Evolutionary conservation across 768 basidiomycete species (phyloP), one percentile per base, ranked within the genome.

Genomic region (Suillus brevipes): DNA sequence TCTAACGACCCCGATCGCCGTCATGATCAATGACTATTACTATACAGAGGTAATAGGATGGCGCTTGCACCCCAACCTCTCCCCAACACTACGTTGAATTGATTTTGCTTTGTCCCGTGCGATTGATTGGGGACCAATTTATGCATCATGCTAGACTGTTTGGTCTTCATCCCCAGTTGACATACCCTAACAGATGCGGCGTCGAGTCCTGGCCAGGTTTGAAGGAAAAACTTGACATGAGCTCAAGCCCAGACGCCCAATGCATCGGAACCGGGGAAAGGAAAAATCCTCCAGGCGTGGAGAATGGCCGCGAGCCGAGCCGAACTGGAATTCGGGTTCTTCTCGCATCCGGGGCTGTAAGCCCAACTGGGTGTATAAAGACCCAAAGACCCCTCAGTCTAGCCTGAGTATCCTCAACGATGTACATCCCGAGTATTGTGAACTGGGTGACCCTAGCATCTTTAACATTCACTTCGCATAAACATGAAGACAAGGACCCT

Each of bases 401-500:
- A 25, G n/a, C n/a, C n/a, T n/a, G n/a, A n/a, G 6, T 40, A 59
- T 12, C 25, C 37, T 23, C 34, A 40, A 25, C 56, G 25, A 65
- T 65, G 62, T 37, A 47, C 45, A 18, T 63, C 16, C 55, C 7
- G 31, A 28, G 34, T 28, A 6, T 64, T 23, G 12, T 63, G 4
- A 63, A 57, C 40, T 55, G 53, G 40, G 55, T 65, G 7, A 38
- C 65, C 4, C 42, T 65, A 18, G 49, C 40, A 2, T 40, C 61
- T 50, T 38, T 64, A 6, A 56, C 42, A 4, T 31, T 40, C 34
- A 31, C 0, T 8, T 20, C 31, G 9, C 14, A 50, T 4, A 20
- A 60, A 36, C n/a, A 34, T 57, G n/a, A 50, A 37, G n/a, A 36
- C 14, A 16, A 40, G 12, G 25, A 31, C 40, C 25, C 42, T 16